Conservation (phyloP, 1,139 yeast genomes). For the Kurtzmaniella natalensis region DNA sequence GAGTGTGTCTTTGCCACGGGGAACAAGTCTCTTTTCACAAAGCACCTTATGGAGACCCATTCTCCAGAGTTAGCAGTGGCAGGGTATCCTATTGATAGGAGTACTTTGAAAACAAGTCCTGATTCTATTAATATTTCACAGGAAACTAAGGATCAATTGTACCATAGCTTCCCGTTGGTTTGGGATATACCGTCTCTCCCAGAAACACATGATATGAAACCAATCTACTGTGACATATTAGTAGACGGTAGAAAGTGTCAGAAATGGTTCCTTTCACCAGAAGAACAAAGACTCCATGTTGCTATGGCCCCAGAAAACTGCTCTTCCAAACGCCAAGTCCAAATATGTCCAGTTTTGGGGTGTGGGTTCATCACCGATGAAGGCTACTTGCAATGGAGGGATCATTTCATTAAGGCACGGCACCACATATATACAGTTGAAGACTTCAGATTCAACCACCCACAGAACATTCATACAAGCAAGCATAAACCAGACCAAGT, state of each 20-base stretch:
- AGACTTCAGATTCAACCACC: too few species aligned
- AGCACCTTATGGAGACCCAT: constrained; percentile 29
- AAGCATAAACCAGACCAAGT: too few species aligned
- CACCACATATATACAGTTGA: too few species aligned
- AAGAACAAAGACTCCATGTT: constrained; percentile 20
- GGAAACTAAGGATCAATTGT: constrained; percentile 12
- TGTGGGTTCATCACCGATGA: constrained; percentile 39
- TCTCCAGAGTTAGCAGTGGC: constrained; percentile 17
- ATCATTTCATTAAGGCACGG: constrained; percentile 22
- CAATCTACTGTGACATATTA: constrained; percentile 14
- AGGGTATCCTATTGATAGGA: constrained; percentile 40
- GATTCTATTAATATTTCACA: too few species aligned
- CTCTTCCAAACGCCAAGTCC: constrained; percentile 26
- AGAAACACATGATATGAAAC: constrained; percentile 16
- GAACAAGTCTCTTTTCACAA: constrained; percentile 24
- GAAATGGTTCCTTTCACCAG: constrained; percentile 15
- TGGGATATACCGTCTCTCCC: constrained; percentile 23
- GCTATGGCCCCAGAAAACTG: constrained; percentile 17
- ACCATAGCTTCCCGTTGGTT: constrained; percentile 24
- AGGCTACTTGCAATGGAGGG: constrained; percentile 30
- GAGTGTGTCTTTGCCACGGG: constrained; percentile 31
- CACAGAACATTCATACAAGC: too few species aligned
- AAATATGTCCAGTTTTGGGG: constrained; percentile 38
- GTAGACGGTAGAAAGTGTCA: constrained; percentile 12
- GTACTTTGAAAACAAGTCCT: too few species aligned